These are phyloP conservation scores for Fusarium sp. DNA, from an alignment of 2,329 filamentous ascomycete genomes.

Conservation along the genomic window DNA sequence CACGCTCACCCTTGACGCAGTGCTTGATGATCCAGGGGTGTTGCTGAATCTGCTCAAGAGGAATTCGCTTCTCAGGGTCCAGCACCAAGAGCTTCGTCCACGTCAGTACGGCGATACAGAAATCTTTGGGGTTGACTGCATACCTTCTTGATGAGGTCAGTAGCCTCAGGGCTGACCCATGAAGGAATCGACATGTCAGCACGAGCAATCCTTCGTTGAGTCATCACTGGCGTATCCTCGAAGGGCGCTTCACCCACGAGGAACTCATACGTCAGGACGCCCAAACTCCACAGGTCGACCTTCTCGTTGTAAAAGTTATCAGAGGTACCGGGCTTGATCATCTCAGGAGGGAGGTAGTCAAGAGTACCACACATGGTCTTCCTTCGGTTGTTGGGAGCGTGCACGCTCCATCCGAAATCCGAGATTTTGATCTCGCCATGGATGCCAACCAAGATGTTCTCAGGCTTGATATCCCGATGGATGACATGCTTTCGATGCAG, in stretches of 20 bases:
- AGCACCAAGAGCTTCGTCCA: constrained; percentile 81
- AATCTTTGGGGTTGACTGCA: constrained; percentile 40
- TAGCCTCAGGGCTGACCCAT: constrained; percentile 90
- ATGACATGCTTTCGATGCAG: constrained; percentile 97
- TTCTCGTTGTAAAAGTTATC: constrained; percentile 95
- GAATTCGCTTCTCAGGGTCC: constrained; percentile 91
- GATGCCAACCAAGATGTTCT: constrained; percentile 95
- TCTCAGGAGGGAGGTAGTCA: constrained; percentile 97
- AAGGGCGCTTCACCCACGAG: constrained; percentile 96
- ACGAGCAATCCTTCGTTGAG: constrained; percentile 85
- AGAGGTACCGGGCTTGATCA: constrained; percentile 83
- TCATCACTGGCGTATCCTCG: constrained; percentile 95
- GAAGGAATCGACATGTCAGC: constrained; percentile 93
- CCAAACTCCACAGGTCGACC: constrained; percentile 95
- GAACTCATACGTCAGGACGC: constrained; percentile 96
- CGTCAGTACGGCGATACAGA: constrained; percentile 34
- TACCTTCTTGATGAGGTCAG: constrained; percentile 91
- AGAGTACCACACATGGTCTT: constrained; percentile 97
- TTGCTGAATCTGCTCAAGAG: constrained; percentile 85
- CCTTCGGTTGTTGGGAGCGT: constrained; percentile 92
- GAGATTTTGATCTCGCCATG: constrained; percentile 99
- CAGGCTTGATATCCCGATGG: constrained; percentile 96
- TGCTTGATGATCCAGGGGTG: constrained; percentile 99
- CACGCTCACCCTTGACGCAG: constrained; percentile 74
- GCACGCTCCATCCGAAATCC: constrained; percentile 98